These are phyloP conservation scores for Aspergillus steynii DNA, from an alignment of 495 filamentous ascomycete genomes.

Conservation along the genomic window DNA sequence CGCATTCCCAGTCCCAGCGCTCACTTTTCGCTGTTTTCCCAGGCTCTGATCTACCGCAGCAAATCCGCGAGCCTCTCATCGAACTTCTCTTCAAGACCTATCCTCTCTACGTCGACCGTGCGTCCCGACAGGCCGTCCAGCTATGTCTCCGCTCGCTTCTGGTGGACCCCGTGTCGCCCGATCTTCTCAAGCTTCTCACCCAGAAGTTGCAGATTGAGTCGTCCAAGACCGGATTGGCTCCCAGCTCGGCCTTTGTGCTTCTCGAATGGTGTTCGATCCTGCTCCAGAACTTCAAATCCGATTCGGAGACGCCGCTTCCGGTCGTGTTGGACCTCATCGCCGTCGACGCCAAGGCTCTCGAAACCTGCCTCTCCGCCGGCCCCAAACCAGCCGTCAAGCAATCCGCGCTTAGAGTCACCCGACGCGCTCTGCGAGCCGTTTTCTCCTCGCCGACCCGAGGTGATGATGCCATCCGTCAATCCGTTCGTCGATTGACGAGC, in stretches of 20 bases:
- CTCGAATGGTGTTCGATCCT: slow-evolving; percentile 84
- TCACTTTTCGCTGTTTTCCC: background rate
- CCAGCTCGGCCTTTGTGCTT: slow-evolving; percentile 82
- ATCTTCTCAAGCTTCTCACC: slow-evolving; percentile 60
- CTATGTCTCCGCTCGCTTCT: slow-evolving; percentile 69
- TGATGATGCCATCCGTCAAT: slow-evolving; percentile 59
- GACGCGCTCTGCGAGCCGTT: slow-evolving; percentile 69
- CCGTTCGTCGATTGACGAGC: slow-evolving; percentile 63
- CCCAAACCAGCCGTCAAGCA: slow-evolving; percentile 58
- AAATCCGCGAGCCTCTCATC: slow-evolving; percentile 50
- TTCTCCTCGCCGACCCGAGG: slow-evolving; percentile 60
- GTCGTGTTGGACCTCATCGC: slow-evolving; percentile 63
- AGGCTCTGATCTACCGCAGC: slow-evolving; percentile 39
- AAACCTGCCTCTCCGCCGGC: slow-evolving; percentile 68
- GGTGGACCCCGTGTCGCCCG: slow-evolving; percentile 46
- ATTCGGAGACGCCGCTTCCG: slow-evolving; percentile 58
- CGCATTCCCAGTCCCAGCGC: background rate
- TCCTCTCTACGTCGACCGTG: slow-evolving; percentile 80
- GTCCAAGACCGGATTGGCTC: slow-evolving; percentile 70
- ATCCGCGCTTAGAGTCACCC: slow-evolving; percentile 69
- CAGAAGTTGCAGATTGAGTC: slow-evolving; percentile 61
- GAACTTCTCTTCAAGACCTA: slow-evolving; percentile 80
- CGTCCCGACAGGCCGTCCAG: slow-evolving; percentile 78
- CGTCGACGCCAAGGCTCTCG: slow-evolving; percentile 66
- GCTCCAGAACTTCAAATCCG: slow-evolving; percentile 58